Evolutionary conservation across 768 basidiomycete genomes (phyloP).

Genomic region (Leccinum fibrillosum): DNA sequence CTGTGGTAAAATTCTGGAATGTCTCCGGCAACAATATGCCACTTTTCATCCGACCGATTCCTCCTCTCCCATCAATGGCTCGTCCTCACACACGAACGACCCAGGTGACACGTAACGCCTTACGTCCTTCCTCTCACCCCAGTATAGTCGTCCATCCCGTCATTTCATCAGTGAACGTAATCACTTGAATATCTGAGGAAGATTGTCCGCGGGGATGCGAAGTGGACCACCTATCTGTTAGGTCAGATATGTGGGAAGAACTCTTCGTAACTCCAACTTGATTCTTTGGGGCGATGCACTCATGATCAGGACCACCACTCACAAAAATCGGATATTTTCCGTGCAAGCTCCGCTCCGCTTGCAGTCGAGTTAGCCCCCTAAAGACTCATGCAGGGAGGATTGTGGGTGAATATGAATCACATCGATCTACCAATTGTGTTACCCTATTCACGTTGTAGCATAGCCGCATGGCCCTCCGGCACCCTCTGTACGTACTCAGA

Average conservation of each 20-base stretch:
- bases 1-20: slow-evolving; percentile 54
- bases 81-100: slow-evolving; percentile 6
- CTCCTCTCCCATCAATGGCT: slow-evolving; percentile 3
- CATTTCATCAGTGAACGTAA: slow-evolving; percentile 19
- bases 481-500: slow-evolving; percentile 6
- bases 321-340: background rate
- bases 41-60: slow-evolving; percentile 41
- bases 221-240: slow-evolving; percentile 17
- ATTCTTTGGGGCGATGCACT: background rate
- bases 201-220: slow-evolving; percentile 23
- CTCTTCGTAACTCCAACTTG: background rate
- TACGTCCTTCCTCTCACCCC: slow-evolving; percentile 9
- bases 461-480: slow-evolving; percentile 1
- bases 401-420: slow-evolving; percentile 4
- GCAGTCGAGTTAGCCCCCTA: slow-evolving; percentile 9
- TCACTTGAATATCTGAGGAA: slow-evolving; percentile 1
- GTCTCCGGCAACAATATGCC: slow-evolving; percentile 60
- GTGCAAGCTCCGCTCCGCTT: background rate
- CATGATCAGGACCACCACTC: background rate
- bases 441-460: slow-evolving; percentile 6
- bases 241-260: slow-evolving; percentile 24
- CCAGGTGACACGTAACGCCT: slow-evolving; percentile 14
- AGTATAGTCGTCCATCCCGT: slow-evolving; percentile 13
- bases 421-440: slow-evolving; percentile 9
- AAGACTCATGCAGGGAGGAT: slow-evolving; percentile 1